These are phyloP conservation scores for Pseudogymnoascus sp. DNA, from an alignment of 2,329 filamentous ascomycete species.

Conservation along the genomic window DNA sequence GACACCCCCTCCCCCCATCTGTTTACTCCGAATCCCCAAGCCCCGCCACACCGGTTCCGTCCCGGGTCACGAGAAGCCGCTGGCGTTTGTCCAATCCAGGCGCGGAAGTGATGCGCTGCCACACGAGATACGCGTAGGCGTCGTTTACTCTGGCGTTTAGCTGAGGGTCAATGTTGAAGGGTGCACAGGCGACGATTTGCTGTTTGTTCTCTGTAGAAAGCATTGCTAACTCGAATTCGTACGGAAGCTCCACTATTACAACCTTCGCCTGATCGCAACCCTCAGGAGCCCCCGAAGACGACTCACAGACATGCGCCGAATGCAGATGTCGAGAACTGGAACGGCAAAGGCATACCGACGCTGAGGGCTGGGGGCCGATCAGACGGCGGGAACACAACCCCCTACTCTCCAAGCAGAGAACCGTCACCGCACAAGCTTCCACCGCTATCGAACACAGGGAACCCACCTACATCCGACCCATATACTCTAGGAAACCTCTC, in stretches of 20 bases:
- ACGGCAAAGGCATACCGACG: constrained; percentile 3
- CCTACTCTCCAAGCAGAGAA: neutral
- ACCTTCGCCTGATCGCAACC: neutral
- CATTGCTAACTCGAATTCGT: constrained; percentile 3
- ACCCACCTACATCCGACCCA: neutral
- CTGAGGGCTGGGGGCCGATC: neutral
- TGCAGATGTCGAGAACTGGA: constrained; percentile 4
- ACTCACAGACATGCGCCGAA: constrained; percentile 1
- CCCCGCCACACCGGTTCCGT: neutral
- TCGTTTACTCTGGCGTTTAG: neutral
- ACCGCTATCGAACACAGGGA: neutral
- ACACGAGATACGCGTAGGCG: neutral
- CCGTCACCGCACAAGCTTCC: constrained; percentile 2
- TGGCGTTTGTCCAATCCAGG: neutral
- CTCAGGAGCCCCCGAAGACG: neutral
- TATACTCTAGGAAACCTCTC: neutral
- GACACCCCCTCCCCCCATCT: neutral
- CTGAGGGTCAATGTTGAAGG: neutral
- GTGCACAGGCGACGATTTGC: neutral
- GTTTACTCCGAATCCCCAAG: neutral
- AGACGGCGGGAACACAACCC: neutral
- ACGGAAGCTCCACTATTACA: constrained; percentile 3
- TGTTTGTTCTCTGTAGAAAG: neutral
- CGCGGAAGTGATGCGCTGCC: neutral
- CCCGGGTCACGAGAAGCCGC: constrained; percentile 3